phyloP scores from a whole-genome alignment of 306 rosid genomes.

The Purshia tridentata region DNA sequence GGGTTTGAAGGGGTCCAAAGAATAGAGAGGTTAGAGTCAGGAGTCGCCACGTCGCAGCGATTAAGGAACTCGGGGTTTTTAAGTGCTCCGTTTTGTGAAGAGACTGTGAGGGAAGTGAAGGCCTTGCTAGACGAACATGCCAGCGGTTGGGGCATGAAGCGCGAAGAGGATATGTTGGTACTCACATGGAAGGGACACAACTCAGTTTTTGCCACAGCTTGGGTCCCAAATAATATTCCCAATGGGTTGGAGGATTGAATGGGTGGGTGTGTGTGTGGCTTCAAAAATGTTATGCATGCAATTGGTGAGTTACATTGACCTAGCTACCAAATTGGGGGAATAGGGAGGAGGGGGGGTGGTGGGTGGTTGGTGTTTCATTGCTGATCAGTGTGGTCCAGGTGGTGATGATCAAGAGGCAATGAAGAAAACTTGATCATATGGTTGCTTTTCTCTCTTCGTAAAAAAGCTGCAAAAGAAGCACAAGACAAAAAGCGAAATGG shows the following conservation, averaged over 20 bases:
- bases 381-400: slow-evolving; percentile 31
- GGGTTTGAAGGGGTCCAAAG: slow-evolving; percentile 72
- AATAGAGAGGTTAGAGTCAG: slow-evolving; percentile 68
- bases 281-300: background rate
- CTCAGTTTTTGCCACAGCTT: slow-evolving; percentile 83
- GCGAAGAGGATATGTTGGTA: slow-evolving; percentile 74
- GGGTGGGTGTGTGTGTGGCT: background rate
- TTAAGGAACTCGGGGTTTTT: slow-evolving; percentile 57
- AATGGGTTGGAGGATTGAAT: slow-evolving; percentile 40
- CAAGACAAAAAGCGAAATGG: slow-evolving; percentile 32
- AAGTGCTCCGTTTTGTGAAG: slow-evolving; percentile 61
- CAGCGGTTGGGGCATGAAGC: slow-evolving; percentile 99
- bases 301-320: too few species aligned
- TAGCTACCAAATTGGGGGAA: too few species aligned
- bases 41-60: slow-evolving; percentile 50
- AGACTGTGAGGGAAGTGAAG: slow-evolving; percentile 63
- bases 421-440: background rate
- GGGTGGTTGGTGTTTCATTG: too few species aligned
- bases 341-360: too few species aligned
- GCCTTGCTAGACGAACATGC: slow-evolving; percentile 88
- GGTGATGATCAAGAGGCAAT: slow-evolving; percentile 2
- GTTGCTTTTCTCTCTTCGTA: slow-evolving; percentile 23
- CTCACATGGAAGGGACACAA: slow-evolving; percentile 98
- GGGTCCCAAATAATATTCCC: slow-evolving; percentile 48
- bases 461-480: slow-evolving; percentile 34